Conservation (phyloP, 495 filamentous ascomycete species). For the Coniosporium apollinis region DNA sequence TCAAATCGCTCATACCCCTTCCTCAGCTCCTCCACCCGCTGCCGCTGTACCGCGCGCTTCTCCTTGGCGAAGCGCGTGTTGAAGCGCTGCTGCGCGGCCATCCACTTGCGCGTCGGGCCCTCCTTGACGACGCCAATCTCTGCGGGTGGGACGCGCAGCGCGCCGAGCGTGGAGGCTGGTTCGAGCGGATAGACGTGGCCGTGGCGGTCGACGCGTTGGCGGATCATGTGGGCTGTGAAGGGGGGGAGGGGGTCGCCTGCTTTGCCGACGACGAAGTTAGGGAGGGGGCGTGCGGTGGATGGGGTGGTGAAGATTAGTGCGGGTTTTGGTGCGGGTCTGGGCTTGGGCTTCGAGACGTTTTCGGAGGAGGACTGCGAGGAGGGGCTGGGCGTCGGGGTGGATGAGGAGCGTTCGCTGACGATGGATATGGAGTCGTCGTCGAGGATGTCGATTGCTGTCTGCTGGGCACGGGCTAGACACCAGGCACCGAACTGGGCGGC, state of each 20-base stretch:
- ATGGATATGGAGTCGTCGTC: conserved; percentile 63
- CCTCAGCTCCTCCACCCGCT: conserved; percentile 50
- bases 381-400: too few species aligned
- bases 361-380: conserved; percentile 2
- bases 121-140: conserved; percentile 66
- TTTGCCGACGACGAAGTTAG: conserved; percentile 41
- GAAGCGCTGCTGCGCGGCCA: conserved; percentile 51
- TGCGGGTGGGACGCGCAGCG: conserved; percentile 40
- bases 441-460: conserved; percentile 57
- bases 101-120: conserved; percentile 68
- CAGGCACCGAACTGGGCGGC: conserved; percentile 86
- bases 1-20: conserved; percentile 52
- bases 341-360: conserved; percentile 2
- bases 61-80: conserved; percentile 49
- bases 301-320: conserved; percentile 5
- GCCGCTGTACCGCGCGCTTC: conserved; percentile 49
- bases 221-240: conserved; percentile 76
- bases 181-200: conserved; percentile 53
- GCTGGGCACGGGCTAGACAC: conserved; percentile 70
- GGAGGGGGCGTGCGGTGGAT: conserved; percentile 7
- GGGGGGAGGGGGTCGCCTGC: conserved; percentile 68
- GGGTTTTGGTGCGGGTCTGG: conserved; percentile 5
- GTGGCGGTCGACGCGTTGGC: conserved; percentile 64
- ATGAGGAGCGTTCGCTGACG: conserved; percentile 33
- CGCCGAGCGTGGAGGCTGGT: conserved; percentile 40